Conservation (phyloP, 257 asterid species). For the Gardenia jasminoides region DNA sequence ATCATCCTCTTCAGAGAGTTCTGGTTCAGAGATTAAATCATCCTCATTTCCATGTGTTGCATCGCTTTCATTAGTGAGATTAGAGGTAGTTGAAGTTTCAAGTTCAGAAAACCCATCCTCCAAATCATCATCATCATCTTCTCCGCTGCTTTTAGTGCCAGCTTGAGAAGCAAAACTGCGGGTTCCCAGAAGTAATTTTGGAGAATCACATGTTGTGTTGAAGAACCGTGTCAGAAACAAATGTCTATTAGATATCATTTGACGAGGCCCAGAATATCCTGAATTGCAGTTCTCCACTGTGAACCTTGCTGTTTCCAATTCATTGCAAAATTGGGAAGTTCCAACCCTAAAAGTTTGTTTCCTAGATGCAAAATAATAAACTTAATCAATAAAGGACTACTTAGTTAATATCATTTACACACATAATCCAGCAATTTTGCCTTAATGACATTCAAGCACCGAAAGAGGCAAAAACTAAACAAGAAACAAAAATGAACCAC, state of each 20-base stretch:
- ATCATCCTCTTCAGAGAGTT: conserved; percentile 45
- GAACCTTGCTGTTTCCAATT: conserved; percentile 35
- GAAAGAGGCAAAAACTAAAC: neutral
- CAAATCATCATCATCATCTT: conserved; percentile 30
- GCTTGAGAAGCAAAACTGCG: conserved; percentile 51
- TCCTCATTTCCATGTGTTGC: conserved; percentile 34
- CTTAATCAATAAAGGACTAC: neutral
- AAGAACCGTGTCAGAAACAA: conserved; percentile 30
- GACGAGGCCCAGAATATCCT: conserved; percentile 28
- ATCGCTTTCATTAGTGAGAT: conserved; percentile 18
- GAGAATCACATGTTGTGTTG: conserved; percentile 27
- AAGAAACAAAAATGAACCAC: neutral
- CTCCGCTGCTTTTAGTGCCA: conserved; percentile 51
- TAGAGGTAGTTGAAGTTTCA: conserved; percentile 33
- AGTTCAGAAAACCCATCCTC: conserved; percentile 48
- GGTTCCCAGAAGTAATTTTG: conserved; percentile 25
- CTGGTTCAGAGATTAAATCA: conserved; percentile 40
- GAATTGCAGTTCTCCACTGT: conserved; percentile 25
- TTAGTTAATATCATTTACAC: neutral
- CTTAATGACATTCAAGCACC: neutral
- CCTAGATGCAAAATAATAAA: conserved; percentile 35
- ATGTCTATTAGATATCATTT: conserved; percentile 23
- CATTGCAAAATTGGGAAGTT: conserved; percentile 28
- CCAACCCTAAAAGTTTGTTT: conserved; percentile 38
- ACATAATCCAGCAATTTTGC: neutral